These are phyloP conservation scores for Epichloe gansuensis DNA, from an alignment of 2,329 filamentous ascomycete genomes.

Conservation along the genomic window DNA sequence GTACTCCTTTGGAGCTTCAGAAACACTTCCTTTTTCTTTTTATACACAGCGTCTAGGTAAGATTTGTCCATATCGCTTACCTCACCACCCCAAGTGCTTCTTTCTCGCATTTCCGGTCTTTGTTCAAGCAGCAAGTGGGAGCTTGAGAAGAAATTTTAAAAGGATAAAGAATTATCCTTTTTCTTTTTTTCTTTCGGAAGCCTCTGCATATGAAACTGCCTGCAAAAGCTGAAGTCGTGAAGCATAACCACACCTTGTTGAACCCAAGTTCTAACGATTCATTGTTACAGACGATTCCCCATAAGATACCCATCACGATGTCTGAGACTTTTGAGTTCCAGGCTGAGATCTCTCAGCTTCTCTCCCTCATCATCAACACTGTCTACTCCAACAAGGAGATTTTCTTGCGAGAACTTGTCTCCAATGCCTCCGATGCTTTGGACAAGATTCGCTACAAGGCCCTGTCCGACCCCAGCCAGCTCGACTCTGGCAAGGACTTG, in stretches of 20 bases:
- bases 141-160: neutral
- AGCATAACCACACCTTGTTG: neutral
- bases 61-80: conserved; percentile 1
- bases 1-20: conserved; percentile 3
- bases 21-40: conserved; percentile 6
- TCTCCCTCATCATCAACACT: conserved; percentile 99
- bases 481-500: conserved; percentile 95
- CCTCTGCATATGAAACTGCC: neutral
- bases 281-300: conserved; percentile 10
- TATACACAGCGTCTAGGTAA: conserved; percentile 14
- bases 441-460: conserved; percentile 99
- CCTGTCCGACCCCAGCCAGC: conserved; percentile 91
- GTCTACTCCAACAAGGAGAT: conserved; percentile 99
- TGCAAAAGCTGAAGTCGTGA: neutral
- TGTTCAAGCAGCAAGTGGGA: neutral
- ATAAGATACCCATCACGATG: conserved; percentile 52
- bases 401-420: conserved; percentile 96
- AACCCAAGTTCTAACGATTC: neutral
- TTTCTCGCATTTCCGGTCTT: neutral
- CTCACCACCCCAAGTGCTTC: neutral
- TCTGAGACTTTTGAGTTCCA: conserved; percentile 99
- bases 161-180: neutral
- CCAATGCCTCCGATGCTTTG: conserved; percentile 96
- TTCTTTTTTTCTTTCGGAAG: neutral
- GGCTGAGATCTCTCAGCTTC: conserved; percentile 99